phyloP scores from a whole-genome alignment of 805 yeast species.

The Ogataea ganodermae region DNA sequence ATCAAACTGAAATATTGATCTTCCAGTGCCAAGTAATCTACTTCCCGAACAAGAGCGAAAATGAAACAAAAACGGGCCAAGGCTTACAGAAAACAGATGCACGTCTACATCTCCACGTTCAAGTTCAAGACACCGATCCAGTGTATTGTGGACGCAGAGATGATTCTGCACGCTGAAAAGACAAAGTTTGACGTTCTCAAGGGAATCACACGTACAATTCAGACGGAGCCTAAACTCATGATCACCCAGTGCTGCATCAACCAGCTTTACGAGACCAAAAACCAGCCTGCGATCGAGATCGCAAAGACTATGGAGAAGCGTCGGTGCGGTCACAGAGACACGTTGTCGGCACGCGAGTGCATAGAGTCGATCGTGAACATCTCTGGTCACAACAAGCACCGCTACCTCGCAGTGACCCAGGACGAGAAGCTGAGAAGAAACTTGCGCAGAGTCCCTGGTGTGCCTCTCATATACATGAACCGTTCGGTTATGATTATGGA shows the following conservation, averaged over 20 bases:
- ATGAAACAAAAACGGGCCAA: conserved; percentile 98
- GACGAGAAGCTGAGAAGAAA: conserved; percentile 65
- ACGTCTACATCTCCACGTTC: conserved; percentile 79
- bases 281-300: conserved; percentile 73
- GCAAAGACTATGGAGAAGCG: conserved; percentile 90
- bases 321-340: conserved; percentile 74
- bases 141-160: conserved; percentile 79
- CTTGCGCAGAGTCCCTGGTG: conserved; percentile 80
- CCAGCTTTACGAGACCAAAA: conserved; percentile 68
- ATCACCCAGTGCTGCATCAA: conserved; percentile 96
- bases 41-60: conserved; percentile 11
- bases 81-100: conserved; percentile 89
- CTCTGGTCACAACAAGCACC: conserved; percentile 80
- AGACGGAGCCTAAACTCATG: conserved; percentile 84
- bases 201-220: conserved; percentile 78
- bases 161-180: conserved; percentile 64
- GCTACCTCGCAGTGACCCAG: conserved; percentile 88
- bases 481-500: conserved; percentile 96
- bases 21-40: neutral
- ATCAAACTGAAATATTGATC: neutral
- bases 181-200: conserved; percentile 78
- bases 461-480: conserved; percentile 84
- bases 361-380: conserved; percentile 67
- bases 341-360: conserved; percentile 69
- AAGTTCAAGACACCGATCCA: conserved; percentile 94